Percentiles rank a stretch among this genome's conserved stretches.
Conservation (phyloP, 2,329 filamentous ascomycete species). For the Raffaelea deltoideospora region DNA sequence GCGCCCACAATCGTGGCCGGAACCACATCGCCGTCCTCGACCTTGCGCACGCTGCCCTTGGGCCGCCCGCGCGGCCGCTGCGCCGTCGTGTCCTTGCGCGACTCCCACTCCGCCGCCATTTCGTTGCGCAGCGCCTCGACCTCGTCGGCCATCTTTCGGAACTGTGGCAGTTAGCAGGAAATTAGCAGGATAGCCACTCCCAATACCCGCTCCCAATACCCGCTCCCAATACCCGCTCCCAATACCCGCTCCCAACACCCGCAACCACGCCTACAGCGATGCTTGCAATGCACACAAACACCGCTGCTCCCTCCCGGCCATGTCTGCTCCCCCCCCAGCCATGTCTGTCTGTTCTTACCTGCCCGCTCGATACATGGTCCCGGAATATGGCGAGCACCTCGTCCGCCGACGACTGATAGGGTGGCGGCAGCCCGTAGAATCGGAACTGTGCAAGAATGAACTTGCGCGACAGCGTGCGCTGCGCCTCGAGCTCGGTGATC, state of each 20-base stretch:
- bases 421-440: conserved; percentile 12
- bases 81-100: conserved; percentile 6
- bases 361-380: conserved; percentile 8
- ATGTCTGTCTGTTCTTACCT: too few relatives aligned
- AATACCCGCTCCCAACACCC: too few relatives aligned
- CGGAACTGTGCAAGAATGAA: conserved; percentile 11
- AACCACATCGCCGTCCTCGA: conserved; percentile 5
- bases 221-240: too few relatives aligned
- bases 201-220: too few relatives aligned
- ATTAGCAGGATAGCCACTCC: neutral
- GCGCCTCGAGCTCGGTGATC: conserved; percentile 9
- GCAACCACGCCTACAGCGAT: too few relatives aligned
- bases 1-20: conserved; percentile 11
- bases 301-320: too few relatives aligned
- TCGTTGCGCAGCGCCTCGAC: conserved; percentile 9
- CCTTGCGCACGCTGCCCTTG: conserved; percentile 11
- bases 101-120: conserved; percentile 11
- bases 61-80: conserved; percentile 10
- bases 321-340: too few relatives aligned
- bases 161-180: conserved; percentile 2
- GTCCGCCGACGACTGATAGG: conserved; percentile 10
- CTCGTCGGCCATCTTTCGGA: conserved; percentile 9
- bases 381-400: conserved; percentile 9
- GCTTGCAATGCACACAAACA: too few relatives aligned
- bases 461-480: conserved; percentile 8